These are phyloP conservation scores for Pleomassaria siparia DNA, from an alignment of 2,329 filamentous ascomycete genomes.

Conservation along the genomic window DNA sequence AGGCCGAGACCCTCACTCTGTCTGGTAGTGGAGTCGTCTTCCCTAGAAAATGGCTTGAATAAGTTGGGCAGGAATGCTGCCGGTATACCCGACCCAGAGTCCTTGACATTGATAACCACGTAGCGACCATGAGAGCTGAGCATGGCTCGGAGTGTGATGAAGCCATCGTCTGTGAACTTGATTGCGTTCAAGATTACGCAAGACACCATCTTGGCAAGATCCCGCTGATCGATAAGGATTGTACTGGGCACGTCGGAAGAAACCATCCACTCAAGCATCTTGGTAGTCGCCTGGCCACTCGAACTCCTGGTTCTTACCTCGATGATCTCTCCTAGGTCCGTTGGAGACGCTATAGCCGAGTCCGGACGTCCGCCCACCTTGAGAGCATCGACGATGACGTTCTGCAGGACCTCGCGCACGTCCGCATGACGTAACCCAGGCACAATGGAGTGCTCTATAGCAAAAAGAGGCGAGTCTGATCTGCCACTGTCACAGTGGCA, in stretches of 20 bases:
- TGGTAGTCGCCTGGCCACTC: slow-evolving; percentile 48
- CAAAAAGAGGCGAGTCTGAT: slow-evolving; percentile 34
- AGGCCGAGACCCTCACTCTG: slow-evolving; percentile 69
- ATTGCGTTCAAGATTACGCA: slow-evolving; percentile 67
- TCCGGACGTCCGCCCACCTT: slow-evolving; percentile 56
- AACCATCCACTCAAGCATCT: slow-evolving; percentile 54
- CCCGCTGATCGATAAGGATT: slow-evolving; percentile 63
- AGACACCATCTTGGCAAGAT: slow-evolving; percentile 64
- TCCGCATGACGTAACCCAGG: slow-evolving; percentile 52
- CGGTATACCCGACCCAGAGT: slow-evolving; percentile 70
- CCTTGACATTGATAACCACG: slow-evolving; percentile 63
- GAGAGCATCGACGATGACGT: slow-evolving; percentile 55
- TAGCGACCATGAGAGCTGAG: slow-evolving; percentile 55
- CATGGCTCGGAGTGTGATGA: slow-evolving; percentile 58
- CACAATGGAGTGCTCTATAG: slow-evolving; percentile 44
- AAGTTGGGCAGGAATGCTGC: slow-evolving; percentile 65
- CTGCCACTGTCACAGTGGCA: slow-evolving; percentile 29
- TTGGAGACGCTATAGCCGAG: slow-evolving; percentile 52
- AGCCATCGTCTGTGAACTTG: slow-evolving; percentile 69
- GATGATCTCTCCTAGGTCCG: slow-evolving; percentile 51
- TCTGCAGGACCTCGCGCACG: slow-evolving; percentile 53
- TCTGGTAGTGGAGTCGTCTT: slow-evolving; percentile 68
- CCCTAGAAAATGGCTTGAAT: slow-evolving; percentile 70
- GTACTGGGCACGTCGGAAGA: slow-evolving; percentile 54
- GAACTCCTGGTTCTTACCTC: slow-evolving; percentile 49